Evolutionary conservation across 306 rosid genomes (phyloP).

Genomic region (Quercus variabilis): DNA sequence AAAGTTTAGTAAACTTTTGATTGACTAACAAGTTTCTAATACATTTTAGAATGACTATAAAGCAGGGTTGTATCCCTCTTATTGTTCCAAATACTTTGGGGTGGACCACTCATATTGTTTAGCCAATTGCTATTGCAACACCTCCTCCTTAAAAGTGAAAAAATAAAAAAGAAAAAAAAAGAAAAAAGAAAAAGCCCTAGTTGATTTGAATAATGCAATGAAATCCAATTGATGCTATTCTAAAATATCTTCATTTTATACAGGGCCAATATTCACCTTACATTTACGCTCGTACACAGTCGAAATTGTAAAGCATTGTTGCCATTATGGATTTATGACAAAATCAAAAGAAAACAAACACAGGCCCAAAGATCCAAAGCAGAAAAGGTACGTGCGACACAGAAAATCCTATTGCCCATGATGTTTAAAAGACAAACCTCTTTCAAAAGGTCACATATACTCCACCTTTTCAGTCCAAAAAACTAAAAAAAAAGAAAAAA

Average conservation of each 20-base stretch:
- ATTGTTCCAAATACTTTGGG: neutral
- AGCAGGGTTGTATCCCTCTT: no score
- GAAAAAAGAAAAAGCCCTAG: rapidly evolving
- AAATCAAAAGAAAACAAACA: slow-evolving; percentile 41
- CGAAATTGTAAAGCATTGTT: slow-evolving; percentile 42
- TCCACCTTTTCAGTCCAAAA: no score
- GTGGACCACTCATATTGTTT: neutral
- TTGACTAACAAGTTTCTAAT: neutral
- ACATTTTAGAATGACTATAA: neutral
- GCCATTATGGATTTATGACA: slow-evolving; percentile 19
- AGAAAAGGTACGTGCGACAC: slow-evolving; percentile 35
- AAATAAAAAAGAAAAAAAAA: neutral
- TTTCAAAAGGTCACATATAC: slow-evolving; percentile 36
- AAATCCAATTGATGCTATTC: neutral
- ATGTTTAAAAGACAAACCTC: slow-evolving; percentile 41
- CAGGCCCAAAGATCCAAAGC: slow-evolving; percentile 60
- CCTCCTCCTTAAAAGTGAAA: no score
- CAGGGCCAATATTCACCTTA: neutral
- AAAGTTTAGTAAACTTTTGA: neutral
- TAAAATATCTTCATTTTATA: neutral
- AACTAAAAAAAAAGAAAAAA: no score
- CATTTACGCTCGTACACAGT: slow-evolving; percentile 15
- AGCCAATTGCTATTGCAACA: neutral
- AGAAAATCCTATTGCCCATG: slow-evolving; percentile 47
- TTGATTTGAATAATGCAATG: neutral